A percentile compares a stretch with the other conserved stretches of the same genome.
phyloP scores from a whole-genome alignment of 805 yeast genomes.

The Saccharomycopsis guyanensis region DNA sequence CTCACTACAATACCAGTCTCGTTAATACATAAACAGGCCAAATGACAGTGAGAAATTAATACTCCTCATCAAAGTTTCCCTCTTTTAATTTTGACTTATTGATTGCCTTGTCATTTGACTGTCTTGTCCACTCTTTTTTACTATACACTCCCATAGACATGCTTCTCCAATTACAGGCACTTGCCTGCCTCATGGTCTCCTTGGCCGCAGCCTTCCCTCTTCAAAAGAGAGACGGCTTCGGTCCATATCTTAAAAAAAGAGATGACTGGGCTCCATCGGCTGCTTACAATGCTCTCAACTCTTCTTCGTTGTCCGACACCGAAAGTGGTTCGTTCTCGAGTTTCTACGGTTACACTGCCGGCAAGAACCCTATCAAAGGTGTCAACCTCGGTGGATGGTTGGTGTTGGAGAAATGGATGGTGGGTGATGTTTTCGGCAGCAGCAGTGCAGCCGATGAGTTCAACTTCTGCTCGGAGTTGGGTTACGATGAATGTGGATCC shows the following conservation, averaged over 20 bases:
- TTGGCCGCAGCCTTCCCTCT: not conserved
- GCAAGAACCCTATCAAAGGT: constrained; percentile 27
- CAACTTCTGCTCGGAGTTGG: constrained; percentile 41
- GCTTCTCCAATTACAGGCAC: not conserved
- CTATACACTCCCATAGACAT: not conserved
- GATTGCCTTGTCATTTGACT: too few species aligned
- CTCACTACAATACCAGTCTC: too few species aligned
- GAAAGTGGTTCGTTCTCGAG: constrained; percentile 4
- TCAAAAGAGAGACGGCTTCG: not conserved
- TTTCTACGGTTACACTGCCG: constrained; percentile 9
- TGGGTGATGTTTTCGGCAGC: constrained; percentile 46
- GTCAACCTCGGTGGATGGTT: constrained; percentile 66
- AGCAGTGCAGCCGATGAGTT: constrained; percentile 53
- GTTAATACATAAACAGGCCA: too few species aligned
- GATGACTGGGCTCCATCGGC: not conserved
- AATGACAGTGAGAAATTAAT: too few species aligned
- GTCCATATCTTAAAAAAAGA: not conserved
- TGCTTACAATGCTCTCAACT: not conserved
- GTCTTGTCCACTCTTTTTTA: too few species aligned
- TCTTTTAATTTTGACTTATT: too few species aligned
- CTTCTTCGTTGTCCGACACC: not conserved
- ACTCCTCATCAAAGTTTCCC: too few species aligned
- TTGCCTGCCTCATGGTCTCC: not conserved
- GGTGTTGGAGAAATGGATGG: constrained; percentile 60
- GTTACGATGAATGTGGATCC: constrained; percentile 34